A percentile compares a stretch with the other conserved stretches of the same genome.
These are phyloP conservation scores for Metarhizium rileyi DNA, from an alignment of 2,329 filamentous ascomycete species.

Conservation along the genomic window DNA sequence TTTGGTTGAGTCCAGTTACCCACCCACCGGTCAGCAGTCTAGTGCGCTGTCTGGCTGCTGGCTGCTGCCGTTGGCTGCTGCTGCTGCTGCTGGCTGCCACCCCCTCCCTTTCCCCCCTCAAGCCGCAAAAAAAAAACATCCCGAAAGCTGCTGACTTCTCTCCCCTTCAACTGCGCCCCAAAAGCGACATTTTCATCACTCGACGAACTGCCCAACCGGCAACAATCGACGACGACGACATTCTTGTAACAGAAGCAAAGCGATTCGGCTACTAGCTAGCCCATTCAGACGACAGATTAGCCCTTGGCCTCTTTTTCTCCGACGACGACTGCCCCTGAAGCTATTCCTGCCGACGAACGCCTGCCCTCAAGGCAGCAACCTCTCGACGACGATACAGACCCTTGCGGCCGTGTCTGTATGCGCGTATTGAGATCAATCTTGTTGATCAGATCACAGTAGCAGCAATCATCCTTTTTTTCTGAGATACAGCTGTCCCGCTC, in stretches of 20 bases:
- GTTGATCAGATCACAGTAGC: neutral
- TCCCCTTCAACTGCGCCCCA: slow-evolving; percentile 5
- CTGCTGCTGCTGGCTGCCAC: neutral
- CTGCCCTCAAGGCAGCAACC: slow-evolving; percentile 21
- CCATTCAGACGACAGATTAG: slow-evolving; percentile 7
- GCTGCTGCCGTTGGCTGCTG: neutral
- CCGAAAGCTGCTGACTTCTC: neutral
- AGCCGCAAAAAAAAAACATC: slow-evolving; percentile 4
- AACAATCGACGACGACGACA: neutral
- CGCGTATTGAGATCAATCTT: slow-evolving; percentile 1
- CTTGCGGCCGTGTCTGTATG: slow-evolving; percentile 5
- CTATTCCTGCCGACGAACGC: slow-evolving; percentile 15
- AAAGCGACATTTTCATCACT: slow-evolving; percentile 3
- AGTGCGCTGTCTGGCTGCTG: neutral
- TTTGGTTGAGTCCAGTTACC: no score
- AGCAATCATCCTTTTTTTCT: neutral
- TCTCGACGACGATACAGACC: slow-evolving; percentile 20
- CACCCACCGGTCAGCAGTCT: no score
- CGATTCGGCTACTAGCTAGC: neutral
- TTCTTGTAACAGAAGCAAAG: slow-evolving; percentile 2
- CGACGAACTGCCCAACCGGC: slow-evolving; percentile 7
- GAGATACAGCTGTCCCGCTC: slow-evolving; percentile 7
- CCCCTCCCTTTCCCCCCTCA: neutral
- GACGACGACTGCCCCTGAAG: slow-evolving; percentile 9
- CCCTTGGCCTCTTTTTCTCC: neutral